A percentile compares a stretch with the other conserved stretches of the same genome.
These are phyloP conservation scores for Backusella liffmaniae DNA, from an alignment of 192 early-diverging fungal species.

Conservation along the genomic window DNA sequence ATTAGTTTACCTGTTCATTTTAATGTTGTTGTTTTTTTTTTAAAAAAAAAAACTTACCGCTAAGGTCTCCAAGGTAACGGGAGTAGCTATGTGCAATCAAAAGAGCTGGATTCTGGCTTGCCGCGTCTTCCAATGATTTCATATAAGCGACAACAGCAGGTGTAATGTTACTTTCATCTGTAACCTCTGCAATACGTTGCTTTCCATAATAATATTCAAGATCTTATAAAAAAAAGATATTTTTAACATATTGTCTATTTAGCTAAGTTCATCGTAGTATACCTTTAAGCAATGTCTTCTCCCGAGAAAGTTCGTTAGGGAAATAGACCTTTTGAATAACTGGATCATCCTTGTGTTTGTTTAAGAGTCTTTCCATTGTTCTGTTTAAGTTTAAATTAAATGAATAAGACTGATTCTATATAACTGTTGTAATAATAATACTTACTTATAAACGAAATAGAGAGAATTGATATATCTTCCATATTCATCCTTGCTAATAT, in stretches of 20 bases:
- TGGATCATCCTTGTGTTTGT: constrained; percentile 46
- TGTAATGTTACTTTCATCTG: constrained; percentile 22
- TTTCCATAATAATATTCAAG: constrained; percentile 51
- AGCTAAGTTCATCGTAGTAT: neutral
- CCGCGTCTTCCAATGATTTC: constrained; percentile 41
- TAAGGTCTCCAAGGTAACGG: constrained; percentile 57
- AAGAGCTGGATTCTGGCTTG: constrained; percentile 39
- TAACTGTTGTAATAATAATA: neutral
- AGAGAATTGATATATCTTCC: constrained; percentile 47
- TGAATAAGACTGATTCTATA: neutral
- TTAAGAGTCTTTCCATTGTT: constrained; percentile 44
- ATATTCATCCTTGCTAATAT: constrained; percentile 40
- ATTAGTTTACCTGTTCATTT: neutral
- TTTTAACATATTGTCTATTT: neutral
- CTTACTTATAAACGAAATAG: constrained; percentile 45
- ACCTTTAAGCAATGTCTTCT: constrained; percentile 38
- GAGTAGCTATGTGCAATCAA: constrained; percentile 55
- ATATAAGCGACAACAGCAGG: constrained; percentile 50
- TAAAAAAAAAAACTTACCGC: constrained; percentile 11
- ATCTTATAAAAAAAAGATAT: constrained; percentile 17
- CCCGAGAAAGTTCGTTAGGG: constrained; percentile 46
- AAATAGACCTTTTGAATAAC: constrained; percentile 50
- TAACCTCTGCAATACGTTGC: constrained; percentile 33
- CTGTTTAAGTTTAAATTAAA: constrained; percentile 15
- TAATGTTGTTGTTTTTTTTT: neutral